A percentile compares a stretch with the other conserved stretches of the same genome.
phyloP scores from a whole-genome alignment of 1,139 yeast genomes.

The Debaryomyces sp. region DNA sequence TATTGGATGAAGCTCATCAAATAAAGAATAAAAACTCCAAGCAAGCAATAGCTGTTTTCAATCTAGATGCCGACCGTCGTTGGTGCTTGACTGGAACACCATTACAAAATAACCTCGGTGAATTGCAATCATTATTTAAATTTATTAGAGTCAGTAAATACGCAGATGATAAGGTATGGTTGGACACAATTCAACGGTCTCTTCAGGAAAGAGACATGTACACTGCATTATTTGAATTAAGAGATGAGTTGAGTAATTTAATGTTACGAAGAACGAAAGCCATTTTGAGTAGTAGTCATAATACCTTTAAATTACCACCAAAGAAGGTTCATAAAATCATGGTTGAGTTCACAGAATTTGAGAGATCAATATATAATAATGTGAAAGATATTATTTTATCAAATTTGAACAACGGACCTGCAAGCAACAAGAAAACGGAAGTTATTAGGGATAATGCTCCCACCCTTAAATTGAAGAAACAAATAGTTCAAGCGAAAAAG shows the following conservation, averaged over 20 bases:
- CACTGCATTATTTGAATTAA: conserved; percentile 17
- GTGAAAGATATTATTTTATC: conserved; percentile 18
- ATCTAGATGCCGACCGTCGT: conserved; percentile 51
- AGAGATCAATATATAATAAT: conserved; percentile 31
- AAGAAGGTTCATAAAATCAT: conserved; percentile 31
- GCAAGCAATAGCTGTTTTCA: conserved; percentile 62
- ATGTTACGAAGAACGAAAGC: conserved; percentile 24
- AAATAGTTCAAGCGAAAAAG: background rate
- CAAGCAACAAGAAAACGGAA: background rate
- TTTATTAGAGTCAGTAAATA: conserved; percentile 9
- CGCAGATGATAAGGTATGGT: conserved; percentile 9
- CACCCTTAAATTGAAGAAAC: background rate
- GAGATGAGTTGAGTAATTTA: conserved; percentile 9
- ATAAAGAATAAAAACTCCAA: conserved; percentile 69
- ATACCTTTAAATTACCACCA: conserved; percentile 34
- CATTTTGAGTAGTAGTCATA: conserved; percentile 14
- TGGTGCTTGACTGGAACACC: conserved; percentile 92
- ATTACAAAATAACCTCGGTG: conserved; percentile 76
- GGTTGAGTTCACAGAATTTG: conserved; percentile 31
- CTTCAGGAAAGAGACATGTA: conserved; percentile 11
- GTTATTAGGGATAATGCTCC: background rate
- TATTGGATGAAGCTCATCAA: conserved; percentile 84
- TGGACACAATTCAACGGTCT: conserved; percentile 12
- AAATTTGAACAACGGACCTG: background rate
- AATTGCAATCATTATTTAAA: conserved; percentile 63